These are phyloP conservation scores for Trichoderma erinaceum DNA, from an alignment of 495 filamentous ascomycete species.

Conservation along the genomic window DNA sequence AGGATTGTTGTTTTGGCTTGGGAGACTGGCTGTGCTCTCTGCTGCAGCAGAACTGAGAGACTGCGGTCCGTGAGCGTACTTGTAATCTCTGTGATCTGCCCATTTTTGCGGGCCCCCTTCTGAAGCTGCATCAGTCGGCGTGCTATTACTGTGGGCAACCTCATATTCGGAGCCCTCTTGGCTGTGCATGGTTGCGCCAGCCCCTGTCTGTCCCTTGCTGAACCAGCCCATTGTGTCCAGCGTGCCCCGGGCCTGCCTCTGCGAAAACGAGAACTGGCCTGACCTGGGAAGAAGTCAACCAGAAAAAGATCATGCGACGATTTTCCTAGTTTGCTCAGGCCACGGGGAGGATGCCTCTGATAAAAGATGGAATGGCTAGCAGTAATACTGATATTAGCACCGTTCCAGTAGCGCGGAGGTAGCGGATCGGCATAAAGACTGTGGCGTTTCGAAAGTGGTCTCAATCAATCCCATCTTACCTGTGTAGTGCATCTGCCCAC, in stretches of 20 bases:
- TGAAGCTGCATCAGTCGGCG: slow-evolving; percentile 2
- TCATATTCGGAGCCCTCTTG: not conserved
- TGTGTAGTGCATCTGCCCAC: not conserved
- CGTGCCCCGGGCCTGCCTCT: not conserved
- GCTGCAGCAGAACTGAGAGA: not conserved
- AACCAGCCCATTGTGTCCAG: slow-evolving; percentile 1
- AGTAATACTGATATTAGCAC: not conserved
- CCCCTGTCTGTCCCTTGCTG: slow-evolving; percentile 1
- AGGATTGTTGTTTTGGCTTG: not conserved
- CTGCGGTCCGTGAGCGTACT: not conserved
- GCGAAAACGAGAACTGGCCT: not conserved
- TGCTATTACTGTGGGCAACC: not conserved
- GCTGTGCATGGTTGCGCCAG: not conserved
- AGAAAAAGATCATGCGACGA: slow-evolving; percentile 7
- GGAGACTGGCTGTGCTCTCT: not conserved
- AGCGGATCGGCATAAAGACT: slow-evolving; percentile 5
- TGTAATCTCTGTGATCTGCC: not conserved
- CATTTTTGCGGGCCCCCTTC: slow-evolving; percentile 14
- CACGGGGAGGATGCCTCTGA: slow-evolving; percentile 2
- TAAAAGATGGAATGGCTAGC: not conserved
- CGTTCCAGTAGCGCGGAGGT: slow-evolving; percentile 8
- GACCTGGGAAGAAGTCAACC: not conserved
- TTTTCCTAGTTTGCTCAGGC: not conserved
- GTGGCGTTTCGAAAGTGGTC: slow-evolving; percentile 1
- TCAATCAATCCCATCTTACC: not conserved